Evolutionary conservation across 2,329 filamentous ascomycete genomes (phyloP), one percentile per base, ranked within the genome.

Genomic region (Didymosphaeria variabile): DNA sequence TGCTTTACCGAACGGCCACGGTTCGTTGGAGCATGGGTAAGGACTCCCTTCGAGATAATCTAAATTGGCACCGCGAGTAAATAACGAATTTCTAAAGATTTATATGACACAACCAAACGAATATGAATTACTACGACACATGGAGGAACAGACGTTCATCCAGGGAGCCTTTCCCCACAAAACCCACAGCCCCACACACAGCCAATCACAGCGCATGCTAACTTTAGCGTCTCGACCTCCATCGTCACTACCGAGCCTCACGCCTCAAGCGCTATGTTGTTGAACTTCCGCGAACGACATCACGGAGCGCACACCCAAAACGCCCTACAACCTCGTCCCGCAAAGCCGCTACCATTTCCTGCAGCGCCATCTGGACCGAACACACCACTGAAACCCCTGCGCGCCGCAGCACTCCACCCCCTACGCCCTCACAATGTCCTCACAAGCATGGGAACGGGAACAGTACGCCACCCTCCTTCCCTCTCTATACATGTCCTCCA

Each of bases 401-500:
- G 15, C n/a, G 26, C 49, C 29, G 29, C 47, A 32, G n/a, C 49
- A 19, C 26, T 21, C 40, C 29, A n/a, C 53, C 38, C 17, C 53
- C 38, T 44, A 17, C 40, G 36, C 31, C 7, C n/a, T 29, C 53
- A 46, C 40, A 17, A 55, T 55, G 53, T 55, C 53, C 42, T 58
- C 59, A 26, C 52, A 61, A 36, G 49, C 59, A 50, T 61, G 53
- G 42, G 59, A 61, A 54, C 55, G 59, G 23, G 59, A 61, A 61
- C 55, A 55, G 56, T 58, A 47, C 40, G 56, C 19, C 49, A 13
- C 34, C 29, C 13, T 6, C 31, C 44, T 13, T 32, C 26, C 31
- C 31, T 23, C 31, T 29, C 26, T 26, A 21, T 29, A 3, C 52
- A 5, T 5, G 21, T 17, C 23, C 5, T 21, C 21, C 34, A n/a